Base-by-base conservation (phyloP, 345 rosid genomes). In the thale cress (Arabidopsis thaliana) region DNA sequence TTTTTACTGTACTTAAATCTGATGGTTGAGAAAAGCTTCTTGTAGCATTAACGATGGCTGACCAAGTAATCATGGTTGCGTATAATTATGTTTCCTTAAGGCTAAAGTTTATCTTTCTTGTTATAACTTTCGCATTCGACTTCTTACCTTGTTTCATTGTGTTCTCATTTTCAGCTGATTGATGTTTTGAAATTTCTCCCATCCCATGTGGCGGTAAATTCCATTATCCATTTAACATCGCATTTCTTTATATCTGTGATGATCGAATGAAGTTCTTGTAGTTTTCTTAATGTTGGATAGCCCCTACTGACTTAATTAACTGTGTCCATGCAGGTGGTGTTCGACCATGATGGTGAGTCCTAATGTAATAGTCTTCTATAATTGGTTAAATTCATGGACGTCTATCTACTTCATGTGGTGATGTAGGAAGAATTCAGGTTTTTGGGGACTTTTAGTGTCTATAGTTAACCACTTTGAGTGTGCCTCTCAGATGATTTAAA, bases 321-420 rank as follows among this genome's bases (percentile, higher is more conserved):
- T 67, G 66, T 77, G 78, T 55, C 41, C 50, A 52, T 81, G 89
- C 96, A 95, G 97, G 99, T 95, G 75, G 97, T 87, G 78, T 95
- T 95, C 72, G 97, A 92, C 88, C 93, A 95, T 85, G 97, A 95
- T 87, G 99, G 99, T 95, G 81, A 85, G 96, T 64, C 40, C 44
- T 66, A 8, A 20, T 56, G 1, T 55, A 44, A 16, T 16, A 16
- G 20, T 16, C 32, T 62, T 66, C 76, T 56, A 64, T 24, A 49
- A 0, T 30, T 55, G 70, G 28, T 48, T 62, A 20, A 28, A 37
- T 36, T 28, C 11, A 64, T 77, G 46, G 60, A 41, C 25, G 60
- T 37, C 51, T 63, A 63, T 65, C 32, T 50, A 57, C 57, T 10
- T 64, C 28, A 13, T 46, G 46, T 63, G 40, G 46, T 44, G 28